phyloP scores from a whole-genome alignment of 306 rosid genomes.

The Lotus japonicus region DNA sequence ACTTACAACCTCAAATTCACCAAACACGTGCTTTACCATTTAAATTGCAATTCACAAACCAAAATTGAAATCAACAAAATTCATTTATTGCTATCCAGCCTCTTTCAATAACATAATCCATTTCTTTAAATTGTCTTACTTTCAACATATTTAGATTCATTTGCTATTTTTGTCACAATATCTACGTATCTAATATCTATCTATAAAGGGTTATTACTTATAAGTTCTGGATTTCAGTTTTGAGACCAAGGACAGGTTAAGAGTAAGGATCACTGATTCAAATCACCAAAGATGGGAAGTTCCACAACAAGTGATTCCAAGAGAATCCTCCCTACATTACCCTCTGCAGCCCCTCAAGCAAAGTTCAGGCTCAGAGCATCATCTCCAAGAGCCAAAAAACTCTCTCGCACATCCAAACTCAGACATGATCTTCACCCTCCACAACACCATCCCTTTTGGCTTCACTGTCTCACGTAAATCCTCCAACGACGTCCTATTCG shows the following conservation, averaged over 20 bases:
- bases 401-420: constrained; percentile 34
- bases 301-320: constrained; percentile 48
- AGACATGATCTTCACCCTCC: constrained; percentile 59
- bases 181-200: neutral
- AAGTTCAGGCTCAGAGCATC: neutral
- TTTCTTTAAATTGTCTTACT: too few relatives aligned
- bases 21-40: too few relatives aligned
- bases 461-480: constrained; percentile 33
- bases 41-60: too few relatives aligned
- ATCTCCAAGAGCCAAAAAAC: neutral
- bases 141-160: neutral
- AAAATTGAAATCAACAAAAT: too few relatives aligned
- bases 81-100: too few relatives aligned
- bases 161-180: neutral
- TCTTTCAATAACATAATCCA: too few relatives aligned
- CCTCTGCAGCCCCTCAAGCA: constrained; percentile 4
- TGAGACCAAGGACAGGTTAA: constrained; percentile 45
- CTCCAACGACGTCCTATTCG: constrained; percentile 40
- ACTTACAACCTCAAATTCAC: too few relatives aligned
- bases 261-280: constrained; percentile 54
- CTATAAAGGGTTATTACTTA: neutral
- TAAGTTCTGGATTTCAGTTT: constrained; percentile 30
- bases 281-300: constrained; percentile 62
- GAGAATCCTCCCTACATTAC: neutral
- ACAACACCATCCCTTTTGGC: constrained; percentile 62